A percentile compares a stretch with the other conserved stretches of the same genome.
phyloP scores from a whole-genome alignment of 257 asterid genomes.

The Rhazya stricta region DNA sequence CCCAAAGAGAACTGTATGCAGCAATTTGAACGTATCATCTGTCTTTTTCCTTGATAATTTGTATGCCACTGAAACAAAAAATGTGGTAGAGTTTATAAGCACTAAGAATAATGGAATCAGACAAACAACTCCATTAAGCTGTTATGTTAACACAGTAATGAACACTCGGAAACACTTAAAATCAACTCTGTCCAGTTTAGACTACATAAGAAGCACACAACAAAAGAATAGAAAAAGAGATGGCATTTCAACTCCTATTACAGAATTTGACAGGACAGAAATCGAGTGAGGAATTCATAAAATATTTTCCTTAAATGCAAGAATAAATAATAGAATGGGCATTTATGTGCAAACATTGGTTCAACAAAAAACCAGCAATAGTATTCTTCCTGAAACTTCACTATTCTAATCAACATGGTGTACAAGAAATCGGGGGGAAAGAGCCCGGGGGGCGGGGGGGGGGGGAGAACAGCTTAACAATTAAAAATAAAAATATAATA shows the following conservation, averaged over 20 bases:
- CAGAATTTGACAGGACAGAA: too few species aligned
- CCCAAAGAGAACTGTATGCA: conserved; percentile 72
- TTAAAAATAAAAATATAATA: too few species aligned
- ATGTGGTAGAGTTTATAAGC: conserved; percentile 14
- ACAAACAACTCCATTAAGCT: neutral
- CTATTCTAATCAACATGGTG: neutral
- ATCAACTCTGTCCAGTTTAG: neutral
- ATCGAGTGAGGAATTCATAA: neutral
- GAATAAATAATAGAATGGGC: neutral
- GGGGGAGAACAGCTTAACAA: too few species aligned
- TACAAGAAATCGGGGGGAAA: neutral
- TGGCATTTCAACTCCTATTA: neutral
- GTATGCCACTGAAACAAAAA: conserved; percentile 61
- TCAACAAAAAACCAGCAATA: neutral
- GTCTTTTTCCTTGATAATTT: conserved; percentile 75
- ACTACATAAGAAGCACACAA: neutral
- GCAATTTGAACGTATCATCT: conserved; percentile 73
- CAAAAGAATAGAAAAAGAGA: neutral
- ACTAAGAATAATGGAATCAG: neutral
- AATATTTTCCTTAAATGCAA: neutral
- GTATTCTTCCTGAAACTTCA: neutral
- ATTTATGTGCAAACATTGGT: neutral
- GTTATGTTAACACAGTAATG: neutral
- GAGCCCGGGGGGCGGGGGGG: too few species aligned
- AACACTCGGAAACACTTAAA: neutral